These are phyloP conservation scores for Lanmaoa rubissima DNA, from an alignment of 768 basidiomycete genomes.

Conservation along the genomic window DNA sequence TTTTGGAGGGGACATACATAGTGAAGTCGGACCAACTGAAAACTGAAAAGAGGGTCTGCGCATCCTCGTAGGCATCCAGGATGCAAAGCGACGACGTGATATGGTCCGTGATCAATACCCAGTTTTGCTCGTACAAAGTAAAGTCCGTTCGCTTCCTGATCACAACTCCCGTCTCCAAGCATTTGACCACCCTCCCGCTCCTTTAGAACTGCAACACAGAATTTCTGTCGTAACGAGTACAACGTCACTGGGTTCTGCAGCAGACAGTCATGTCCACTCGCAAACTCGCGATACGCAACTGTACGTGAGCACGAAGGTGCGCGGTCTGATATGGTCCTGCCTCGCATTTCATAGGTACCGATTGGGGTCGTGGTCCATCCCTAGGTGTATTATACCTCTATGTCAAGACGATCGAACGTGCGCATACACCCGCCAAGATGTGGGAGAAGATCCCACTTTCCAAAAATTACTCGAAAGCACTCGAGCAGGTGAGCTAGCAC, in stretches of 20 bases:
- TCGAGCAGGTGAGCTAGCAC: constrained; percentile 73
- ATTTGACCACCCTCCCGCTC: neutral
- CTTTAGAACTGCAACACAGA: constrained; percentile 85
- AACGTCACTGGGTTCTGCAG: constrained; percentile 96
- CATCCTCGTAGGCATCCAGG: neutral
- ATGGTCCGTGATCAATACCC: constrained; percentile 92
- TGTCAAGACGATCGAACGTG: constrained; percentile 96
- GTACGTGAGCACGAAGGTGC: constrained; percentile 92
- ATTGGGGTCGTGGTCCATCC: neutral
- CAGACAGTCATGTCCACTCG: constrained; percentile 94
- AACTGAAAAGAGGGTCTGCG: neutral
- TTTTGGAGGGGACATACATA: neutral
- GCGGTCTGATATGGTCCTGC: constrained; percentile 2
- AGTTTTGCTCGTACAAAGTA: constrained; percentile 99
- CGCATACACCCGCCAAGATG: constrained; percentile 95
- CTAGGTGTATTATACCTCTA: constrained; percentile 87
- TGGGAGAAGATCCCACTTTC: constrained; percentile 95
- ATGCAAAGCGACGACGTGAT: constrained; percentile 99
- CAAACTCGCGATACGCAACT: constrained; percentile 97
- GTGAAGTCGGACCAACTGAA: neutral
- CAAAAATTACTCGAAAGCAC: constrained; percentile 91
- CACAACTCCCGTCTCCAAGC: constrained; percentile 3
- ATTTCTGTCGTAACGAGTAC: constrained; percentile 98
- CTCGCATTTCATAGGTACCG: neutral
- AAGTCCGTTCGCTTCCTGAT: constrained; percentile 58